These are phyloP conservation scores for Didymella lethalis DNA, from an alignment of 2,329 filamentous ascomycete species.

Conservation along the genomic window DNA sequence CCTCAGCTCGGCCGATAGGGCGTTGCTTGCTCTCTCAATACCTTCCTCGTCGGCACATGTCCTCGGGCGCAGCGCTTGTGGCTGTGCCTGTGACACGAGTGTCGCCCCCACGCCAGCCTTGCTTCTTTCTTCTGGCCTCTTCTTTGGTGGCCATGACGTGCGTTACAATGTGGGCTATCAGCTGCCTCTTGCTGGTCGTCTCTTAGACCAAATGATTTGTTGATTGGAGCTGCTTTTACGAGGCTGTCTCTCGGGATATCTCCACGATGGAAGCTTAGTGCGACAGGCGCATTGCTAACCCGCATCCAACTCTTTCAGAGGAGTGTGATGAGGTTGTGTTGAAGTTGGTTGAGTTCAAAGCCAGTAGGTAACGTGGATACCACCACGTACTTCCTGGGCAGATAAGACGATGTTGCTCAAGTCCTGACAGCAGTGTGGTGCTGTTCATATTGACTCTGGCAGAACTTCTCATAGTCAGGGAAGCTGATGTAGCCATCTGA, in stretches of 20 bases:
- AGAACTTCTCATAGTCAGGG: slow-evolving; percentile 73
- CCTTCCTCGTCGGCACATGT: not conserved
- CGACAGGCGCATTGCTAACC: not conserved
- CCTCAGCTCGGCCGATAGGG: not conserved
- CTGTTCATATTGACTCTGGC: slow-evolving; percentile 52
- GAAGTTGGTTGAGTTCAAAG: not conserved
- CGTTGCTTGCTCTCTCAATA: not conserved
- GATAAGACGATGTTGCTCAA: slow-evolving; percentile 28
- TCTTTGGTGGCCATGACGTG: slow-evolving; percentile 4
- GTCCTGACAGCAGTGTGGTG: slow-evolving; percentile 44
- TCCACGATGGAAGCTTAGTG: not conserved
- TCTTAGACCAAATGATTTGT: not conserved
- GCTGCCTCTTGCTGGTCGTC: not conserved
- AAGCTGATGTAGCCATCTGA: slow-evolving; percentile 73
- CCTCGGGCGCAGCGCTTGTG: slow-evolving; percentile 24
- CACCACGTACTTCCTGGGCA: slow-evolving; percentile 1
- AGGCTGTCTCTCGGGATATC: not conserved
- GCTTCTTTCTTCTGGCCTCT: slow-evolving; percentile 22
- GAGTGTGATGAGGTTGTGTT: not conserved
- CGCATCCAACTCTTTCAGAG: not conserved
- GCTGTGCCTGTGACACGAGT: slow-evolving; percentile 25
- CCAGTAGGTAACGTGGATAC: slow-evolving; percentile 9
- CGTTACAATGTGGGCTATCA: slow-evolving; percentile 4
- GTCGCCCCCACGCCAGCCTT: slow-evolving; percentile 25
- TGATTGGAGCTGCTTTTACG: not conserved